Base-by-base conservation (phyloP, 2,329 filamentous ascomycete species). In the Penicillium sp. region DNA sequence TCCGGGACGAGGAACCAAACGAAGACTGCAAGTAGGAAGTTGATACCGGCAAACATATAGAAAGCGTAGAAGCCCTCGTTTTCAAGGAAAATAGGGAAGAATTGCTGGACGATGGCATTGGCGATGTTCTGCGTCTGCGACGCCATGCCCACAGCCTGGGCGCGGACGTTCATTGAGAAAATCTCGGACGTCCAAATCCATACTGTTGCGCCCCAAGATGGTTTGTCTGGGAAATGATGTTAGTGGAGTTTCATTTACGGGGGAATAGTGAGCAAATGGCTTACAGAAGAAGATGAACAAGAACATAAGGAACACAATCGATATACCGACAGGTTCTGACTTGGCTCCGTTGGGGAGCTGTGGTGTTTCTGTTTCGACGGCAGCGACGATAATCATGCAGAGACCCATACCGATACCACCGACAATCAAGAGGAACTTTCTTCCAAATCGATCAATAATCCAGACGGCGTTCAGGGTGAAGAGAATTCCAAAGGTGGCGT, bases 391-490 rank as follows among this genome's bases (percentile, higher is more conserved):
- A 54, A 90, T 75, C 86, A 90, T 90, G 75, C 86, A 89, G 10
- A 83, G 56, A 4, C 81, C 84, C 82, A 90, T 90, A 37, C 87
- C 87, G 42, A 86, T 72, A 39, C 82, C 86, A 64, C 87, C 87
- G 35, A 85, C 77, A 53, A 90, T 85, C 64, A 90, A 80, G 55
- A 90, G 76, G 77, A 86, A 86, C 63, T 86, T 86, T 50, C 87
- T 81, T 37, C 87, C 87, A 61, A 86, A 89, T 47, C 86, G 81
- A 69, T 90, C 87, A 34, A 88, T 85, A 5, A 86, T 88, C 86
- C 87, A 90, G 37, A 86, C 82, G 15, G 87, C 86, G 61, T 89
- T 89, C 42, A 89, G 77, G 0, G 87, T 90, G 72, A 90, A 90
- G 23, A 89, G 57, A 59, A 90, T 90, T 54, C 85, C 85, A 61